Percentiles rank a stretch among this genome's conserved stretches.
Evolutionary conservation across 768 basidiomycete species (phyloP).

Genomic region (Pisolithus sp.): DNA sequence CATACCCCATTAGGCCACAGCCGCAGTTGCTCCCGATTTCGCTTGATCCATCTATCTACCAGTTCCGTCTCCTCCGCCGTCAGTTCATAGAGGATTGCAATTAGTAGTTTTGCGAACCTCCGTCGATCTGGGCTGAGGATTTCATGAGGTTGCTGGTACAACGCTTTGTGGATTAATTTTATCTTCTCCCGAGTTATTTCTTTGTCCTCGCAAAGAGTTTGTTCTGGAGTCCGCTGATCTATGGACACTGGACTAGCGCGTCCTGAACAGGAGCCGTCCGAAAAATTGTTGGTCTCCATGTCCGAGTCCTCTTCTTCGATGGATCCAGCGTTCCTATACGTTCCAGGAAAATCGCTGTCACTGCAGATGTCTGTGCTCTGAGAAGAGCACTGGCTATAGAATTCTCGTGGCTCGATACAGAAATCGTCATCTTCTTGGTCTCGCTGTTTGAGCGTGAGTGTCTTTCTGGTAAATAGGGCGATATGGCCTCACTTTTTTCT

Average conservation of each 20-base stretch:
- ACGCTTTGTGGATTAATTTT: slow-evolving; percentile 1
- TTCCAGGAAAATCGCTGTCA: neutral
- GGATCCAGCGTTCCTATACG: neutral
- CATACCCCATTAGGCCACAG: slow-evolving; percentile 2
- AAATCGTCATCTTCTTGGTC: slow-evolving; percentile 8
- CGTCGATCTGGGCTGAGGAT: slow-evolving; percentile 3
- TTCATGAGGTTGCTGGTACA: neutral
- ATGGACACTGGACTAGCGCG: neutral
- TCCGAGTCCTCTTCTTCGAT: neutral
- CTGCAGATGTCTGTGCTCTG: slow-evolving; percentile 2
- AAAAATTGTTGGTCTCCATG: neutral
- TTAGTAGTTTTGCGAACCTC: slow-evolving; percentile 2
- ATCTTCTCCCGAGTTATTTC: slow-evolving; percentile 2
- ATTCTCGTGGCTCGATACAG: slow-evolving; percentile 3
- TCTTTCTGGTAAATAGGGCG: neutral
- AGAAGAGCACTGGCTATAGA: slow-evolving; percentile 5
- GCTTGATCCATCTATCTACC: slow-evolving; percentile 4
- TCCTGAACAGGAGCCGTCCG: slow-evolving; percentile 1
- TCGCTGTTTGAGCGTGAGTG: neutral
- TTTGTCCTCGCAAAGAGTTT: neutral
- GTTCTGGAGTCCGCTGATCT: slow-evolving; percentile 3
- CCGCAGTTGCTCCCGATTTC: slow-evolving; percentile 1
- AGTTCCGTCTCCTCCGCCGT: slow-evolving; percentile 1
- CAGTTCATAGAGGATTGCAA: slow-evolving; percentile 4
- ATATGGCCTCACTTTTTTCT: slow-evolving; percentile 1